Base-by-base conservation (phyloP, 768 basidiomycete species). In the Suillus brevipes region DNA sequence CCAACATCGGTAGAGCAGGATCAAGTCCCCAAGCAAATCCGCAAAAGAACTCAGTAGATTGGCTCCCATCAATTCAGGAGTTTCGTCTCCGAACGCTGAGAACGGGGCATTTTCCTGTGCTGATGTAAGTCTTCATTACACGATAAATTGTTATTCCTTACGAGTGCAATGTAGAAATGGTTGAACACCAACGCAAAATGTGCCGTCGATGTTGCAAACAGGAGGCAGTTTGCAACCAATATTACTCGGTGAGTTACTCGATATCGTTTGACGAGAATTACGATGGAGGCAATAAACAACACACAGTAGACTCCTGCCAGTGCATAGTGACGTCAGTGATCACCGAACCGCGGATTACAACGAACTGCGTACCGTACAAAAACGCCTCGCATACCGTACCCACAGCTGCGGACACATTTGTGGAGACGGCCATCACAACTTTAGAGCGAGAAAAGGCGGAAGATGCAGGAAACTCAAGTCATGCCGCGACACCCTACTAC, bases 1-100 rank as follows among this genome's bases (percentile, higher is more conserved):
- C 69, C 73, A 79, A 61, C 74, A 77, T 38, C 78, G 78, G 64
- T 78, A 78, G 52, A 73, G 60, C n/a, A 76, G 65, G 38, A 75
- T 65, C 31, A 67, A 14, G 64, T 73, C 65, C 2, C 73, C 73
- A 25, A 69, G 6, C 31, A 74, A 66, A 43, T 75, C 69, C 12
- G 64, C 47, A 23, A 73, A 14, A 12, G 71, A 70, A 38, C 73
- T 67, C 58, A 75, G 47, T 12, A 73, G 43, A 66, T 75, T 74
- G 9, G 70, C 73, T 9, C 63, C 75, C 16, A 70, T 45, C 25
- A 71, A 66, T 14, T 13, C 45, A 0, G 34, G 42, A 6, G 69
- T 75, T 66, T 75, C 72, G 34, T 68, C 10, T 12, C 65, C 65
- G 28, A 61, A 72, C 1, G 68, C 67, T 4, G 45, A 31, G 2